Evolutionary conservation across 2,329 filamentous ascomycete genomes (phyloP).

Genomic region (Aspergillus sclerotialis): DNA sequence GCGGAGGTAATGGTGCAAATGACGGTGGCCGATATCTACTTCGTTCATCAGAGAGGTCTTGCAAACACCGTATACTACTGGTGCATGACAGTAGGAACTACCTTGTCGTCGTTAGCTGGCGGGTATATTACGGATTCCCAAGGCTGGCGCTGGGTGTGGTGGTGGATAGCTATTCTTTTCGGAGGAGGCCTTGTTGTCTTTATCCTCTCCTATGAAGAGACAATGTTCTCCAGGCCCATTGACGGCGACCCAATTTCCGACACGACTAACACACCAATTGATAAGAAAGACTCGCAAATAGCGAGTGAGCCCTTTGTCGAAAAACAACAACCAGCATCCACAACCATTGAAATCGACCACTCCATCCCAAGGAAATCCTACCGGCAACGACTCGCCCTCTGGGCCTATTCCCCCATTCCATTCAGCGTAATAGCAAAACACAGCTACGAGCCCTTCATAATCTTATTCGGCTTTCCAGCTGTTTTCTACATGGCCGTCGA

Average conservation of each 20-base stretch:
- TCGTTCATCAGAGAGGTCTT: slow-evolving; percentile 41
- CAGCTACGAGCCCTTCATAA: slow-evolving; percentile 21
- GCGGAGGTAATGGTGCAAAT: slow-evolving; percentile 41
- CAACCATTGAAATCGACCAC: background rate
- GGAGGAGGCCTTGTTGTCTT: slow-evolving; percentile 32
- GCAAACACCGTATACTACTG: slow-evolving; percentile 44
- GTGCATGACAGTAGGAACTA: slow-evolving; percentile 17
- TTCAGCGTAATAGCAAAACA: slow-evolving; percentile 14
- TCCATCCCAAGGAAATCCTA: slow-evolving; percentile 23
- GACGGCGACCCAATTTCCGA: background rate
- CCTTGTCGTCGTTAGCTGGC: slow-evolving; percentile 4
- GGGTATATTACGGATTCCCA: slow-evolving; percentile 30
- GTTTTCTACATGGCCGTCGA: slow-evolving; percentile 34
- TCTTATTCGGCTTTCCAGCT: slow-evolving; percentile 43
- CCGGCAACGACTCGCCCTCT: slow-evolving; percentile 33
- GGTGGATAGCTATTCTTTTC: slow-evolving; percentile 40
- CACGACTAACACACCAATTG: background rate
- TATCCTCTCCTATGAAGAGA: slow-evolving; percentile 41
- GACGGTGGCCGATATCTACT: slow-evolving; percentile 44
- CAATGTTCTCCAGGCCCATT: slow-evolving; percentile 12
- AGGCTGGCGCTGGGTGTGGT: slow-evolving; percentile 48
- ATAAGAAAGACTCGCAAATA: background rate
- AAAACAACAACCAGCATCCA: background rate
- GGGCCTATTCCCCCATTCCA: slow-evolving; percentile 10
- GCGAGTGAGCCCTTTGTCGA: background rate